Evolutionary conservation across 192 early-diverging fungal species (phyloP), one percentile per base, ranked within the genome.

Genomic region (Coemansia sp.): DNA sequence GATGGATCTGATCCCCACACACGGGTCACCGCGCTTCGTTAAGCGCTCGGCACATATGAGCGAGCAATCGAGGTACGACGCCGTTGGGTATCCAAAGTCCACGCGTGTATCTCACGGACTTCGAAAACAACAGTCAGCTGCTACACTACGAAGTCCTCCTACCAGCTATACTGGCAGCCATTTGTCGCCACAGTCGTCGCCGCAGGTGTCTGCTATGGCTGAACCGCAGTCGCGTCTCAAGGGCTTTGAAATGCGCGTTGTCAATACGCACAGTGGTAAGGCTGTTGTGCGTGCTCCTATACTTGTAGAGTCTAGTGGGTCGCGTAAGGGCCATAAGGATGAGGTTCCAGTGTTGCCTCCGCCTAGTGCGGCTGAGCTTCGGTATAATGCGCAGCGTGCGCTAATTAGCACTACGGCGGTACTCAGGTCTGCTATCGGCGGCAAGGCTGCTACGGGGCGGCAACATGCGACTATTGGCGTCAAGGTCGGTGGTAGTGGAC

Each of bases 351-450:
- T 64, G 49, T 62, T 77, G 68, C 80, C 72, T 42, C 75, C 80
- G 30, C 59, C 66, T 32, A 82, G 68, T 32, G 75, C 75, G 3
- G 80, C 75, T 3, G 80, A 82, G 66, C 68, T 73, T 17, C 62
- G 74, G 21, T 77, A 62, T 59, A 82, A 76, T 42, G 80, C 80
- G n/a, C 80, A 82, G 66, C 63, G 80, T 3, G 80, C 80, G 42
- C 63, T 82, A 37, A 76, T 82, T 17, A 74, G 21, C 59, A 74
- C 75, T 2, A 73, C 74, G 32, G 60, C 80, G 6, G 68, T 74
- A 9, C 61, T 77, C 19, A 73, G 71, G 35, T 67, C 75, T 4
- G 42, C 69, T 38, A 52, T 67, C n/a, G 49, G 60, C 49, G 33
- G 47, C 38, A 69, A 69, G 26, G 47, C 57, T 2, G 26, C 40